Percentiles rank a stretch among this genome's conserved stretches.
These are phyloP conservation scores for Volvox carteri DNA, from an alignment of 163 green algal species.

Conservation along the genomic window DNA sequence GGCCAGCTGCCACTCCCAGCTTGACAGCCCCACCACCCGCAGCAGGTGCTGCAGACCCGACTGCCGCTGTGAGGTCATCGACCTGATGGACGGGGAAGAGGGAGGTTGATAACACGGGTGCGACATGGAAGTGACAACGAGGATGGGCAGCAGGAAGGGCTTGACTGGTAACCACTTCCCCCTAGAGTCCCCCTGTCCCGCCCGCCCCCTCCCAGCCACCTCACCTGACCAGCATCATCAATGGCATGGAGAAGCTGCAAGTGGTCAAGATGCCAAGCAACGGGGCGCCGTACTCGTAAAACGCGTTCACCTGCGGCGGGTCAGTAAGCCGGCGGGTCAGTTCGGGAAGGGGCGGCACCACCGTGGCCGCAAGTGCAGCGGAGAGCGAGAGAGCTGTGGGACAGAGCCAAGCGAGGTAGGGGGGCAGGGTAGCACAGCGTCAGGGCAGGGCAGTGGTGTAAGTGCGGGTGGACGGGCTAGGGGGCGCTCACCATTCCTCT, in stretches of 20 bases:
- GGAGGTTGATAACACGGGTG: too few species aligned
- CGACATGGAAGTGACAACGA: not conserved
- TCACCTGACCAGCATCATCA: conserved; percentile 27
- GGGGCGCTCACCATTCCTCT: too few species aligned
- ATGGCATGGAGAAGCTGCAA: conserved; percentile 23
- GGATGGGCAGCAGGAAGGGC: not conserved
- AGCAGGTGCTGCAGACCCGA: conserved; percentile 39
- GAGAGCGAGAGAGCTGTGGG: too few species aligned
- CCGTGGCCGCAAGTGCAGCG: too few species aligned
- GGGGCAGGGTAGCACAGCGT: too few species aligned
- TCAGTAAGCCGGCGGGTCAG: too few species aligned
- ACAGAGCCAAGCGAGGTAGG: too few species aligned
- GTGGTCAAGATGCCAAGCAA: conserved; percentile 36
- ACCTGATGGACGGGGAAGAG: not conserved
- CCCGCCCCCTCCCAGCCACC: conserved; percentile 1
- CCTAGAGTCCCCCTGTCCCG: not conserved
- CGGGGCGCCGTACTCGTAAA: conserved; percentile 50
- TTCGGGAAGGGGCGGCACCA: too few species aligned
- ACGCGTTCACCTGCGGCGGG: conserved; percentile 31
- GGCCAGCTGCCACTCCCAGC: conserved; percentile 6
- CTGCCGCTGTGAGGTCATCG: conserved; percentile 18
- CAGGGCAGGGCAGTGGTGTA: too few species aligned
- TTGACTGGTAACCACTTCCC: not conserved
- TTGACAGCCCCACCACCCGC: conserved; percentile 4
- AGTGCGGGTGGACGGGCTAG: too few species aligned